Evolutionary conservation across 2,329 filamentous ascomycete species (phyloP).

Genomic region (Chaetomium globosum): DNA sequence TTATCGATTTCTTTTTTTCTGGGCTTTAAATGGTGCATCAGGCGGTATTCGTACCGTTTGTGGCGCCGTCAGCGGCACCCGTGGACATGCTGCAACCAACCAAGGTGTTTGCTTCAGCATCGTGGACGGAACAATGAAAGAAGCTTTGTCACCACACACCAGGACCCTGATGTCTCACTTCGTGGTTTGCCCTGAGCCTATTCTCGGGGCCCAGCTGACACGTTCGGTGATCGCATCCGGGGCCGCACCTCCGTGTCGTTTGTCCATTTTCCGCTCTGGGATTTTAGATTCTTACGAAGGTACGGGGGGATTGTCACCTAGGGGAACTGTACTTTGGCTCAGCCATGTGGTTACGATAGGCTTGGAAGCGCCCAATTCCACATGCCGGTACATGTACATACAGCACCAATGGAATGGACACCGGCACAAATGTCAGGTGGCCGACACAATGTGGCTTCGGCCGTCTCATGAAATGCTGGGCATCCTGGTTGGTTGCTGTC

Average conservation of each 20-base stretch:
- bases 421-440: no score
- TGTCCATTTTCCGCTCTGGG: slow-evolving; percentile 14
- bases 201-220: slow-evolving; percentile 20
- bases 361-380: neutral
- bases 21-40: neutral
- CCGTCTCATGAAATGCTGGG: no score
- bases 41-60: neutral
- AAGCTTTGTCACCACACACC: slow-evolving; percentile 16
- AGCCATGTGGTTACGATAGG: neutral
- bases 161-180: slow-evolving; percentile 25
- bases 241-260: slow-evolving; percentile 7
- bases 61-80: slow-evolving; percentile 8
- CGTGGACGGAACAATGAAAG: slow-evolving; percentile 15
- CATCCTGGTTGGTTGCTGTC: neutral
- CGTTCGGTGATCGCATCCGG: slow-evolving; percentile 20
- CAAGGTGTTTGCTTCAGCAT: slow-evolving; percentile 17
- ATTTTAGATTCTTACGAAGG: neutral
- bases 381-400: neutral
- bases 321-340: neutral
- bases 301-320: neutral
- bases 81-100: slow-evolving; percentile 10
- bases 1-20: slow-evolving; percentile 16
- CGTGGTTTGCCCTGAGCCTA: slow-evolving; percentile 20
- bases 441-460: no score
- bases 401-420: no score